Conservation (phyloP, 202 grass and related monocot genomes). For the Carex arenaria region DNA sequence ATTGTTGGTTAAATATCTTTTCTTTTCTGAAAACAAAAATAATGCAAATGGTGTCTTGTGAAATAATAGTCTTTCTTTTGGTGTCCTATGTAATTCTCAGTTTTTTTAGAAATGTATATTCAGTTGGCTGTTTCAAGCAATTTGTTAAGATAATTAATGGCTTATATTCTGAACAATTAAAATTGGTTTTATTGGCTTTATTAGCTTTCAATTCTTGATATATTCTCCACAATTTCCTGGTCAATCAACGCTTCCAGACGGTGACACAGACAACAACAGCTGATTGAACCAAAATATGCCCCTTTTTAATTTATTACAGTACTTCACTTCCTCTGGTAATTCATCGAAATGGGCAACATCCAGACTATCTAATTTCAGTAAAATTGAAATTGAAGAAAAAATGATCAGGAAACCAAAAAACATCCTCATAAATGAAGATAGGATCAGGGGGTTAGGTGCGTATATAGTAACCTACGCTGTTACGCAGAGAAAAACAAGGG, state of each 20-base stretch:
- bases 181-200: neutral
- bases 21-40: neutral
- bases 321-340: neutral
- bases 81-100: too few species aligned
- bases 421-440: too few species aligned
- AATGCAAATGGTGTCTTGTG: neutral
- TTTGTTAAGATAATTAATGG: neutral
- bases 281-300: neutral
- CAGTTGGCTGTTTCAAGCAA: neutral
- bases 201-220: neutral
- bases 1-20: neutral
- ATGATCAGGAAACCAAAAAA: too few species aligned
- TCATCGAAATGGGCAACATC: neutral
- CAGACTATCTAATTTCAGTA: too few species aligned
- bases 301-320: neutral
- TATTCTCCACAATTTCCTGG: neutral
- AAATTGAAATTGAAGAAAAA: too few species aligned
- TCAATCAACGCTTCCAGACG: neutral
- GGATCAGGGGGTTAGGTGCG: too few species aligned
- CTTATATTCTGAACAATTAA: neutral
- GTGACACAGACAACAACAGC: constrained; percentile 1
- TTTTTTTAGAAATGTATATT: neutral
- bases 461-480: too few species aligned
- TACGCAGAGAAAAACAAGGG: too few species aligned
- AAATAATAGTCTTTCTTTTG: too few species aligned